A percentile compares a stretch with the other conserved stretches of the same genome.
Evolutionary conservation across 441 rosid genomes (phyloP).

Genomic region (Oxalis stricta): DNA sequence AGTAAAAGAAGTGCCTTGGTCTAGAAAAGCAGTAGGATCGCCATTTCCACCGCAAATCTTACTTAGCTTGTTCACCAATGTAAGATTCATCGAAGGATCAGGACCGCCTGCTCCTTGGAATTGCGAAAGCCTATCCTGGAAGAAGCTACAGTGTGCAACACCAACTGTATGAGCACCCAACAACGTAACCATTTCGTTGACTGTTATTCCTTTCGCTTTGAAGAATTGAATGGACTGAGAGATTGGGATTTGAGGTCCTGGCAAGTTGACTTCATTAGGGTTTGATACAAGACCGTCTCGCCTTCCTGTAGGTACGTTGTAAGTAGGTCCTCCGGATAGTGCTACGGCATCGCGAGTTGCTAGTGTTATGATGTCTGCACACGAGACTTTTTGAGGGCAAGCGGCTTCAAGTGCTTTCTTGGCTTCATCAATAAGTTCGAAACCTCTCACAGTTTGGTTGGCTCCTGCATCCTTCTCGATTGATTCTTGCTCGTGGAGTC

Average conservation of each 20-base stretch:
- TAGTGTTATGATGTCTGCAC: slow-evolving; percentile 46
- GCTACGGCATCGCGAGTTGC: slow-evolving; percentile 49
- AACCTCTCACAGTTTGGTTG: slow-evolving; percentile 43
- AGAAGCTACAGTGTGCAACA: slow-evolving; percentile 44
- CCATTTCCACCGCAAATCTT: slow-evolving; percentile 19
- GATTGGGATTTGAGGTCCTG: slow-evolving; percentile 30
- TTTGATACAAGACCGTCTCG: slow-evolving; percentile 43
- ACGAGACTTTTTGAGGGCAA: slow-evolving; percentile 52
- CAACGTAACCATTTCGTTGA: slow-evolving; percentile 48
- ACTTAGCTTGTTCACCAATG: slow-evolving; percentile 25
- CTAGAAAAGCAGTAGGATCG: slow-evolving; percentile 38
- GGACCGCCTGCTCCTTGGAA: slow-evolving; percentile 32
- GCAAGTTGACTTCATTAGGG: slow-evolving; percentile 25
- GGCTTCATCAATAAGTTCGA: slow-evolving; percentile 38
- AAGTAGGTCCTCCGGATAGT: slow-evolving; percentile 43
- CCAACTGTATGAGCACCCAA: slow-evolving; percentile 67
- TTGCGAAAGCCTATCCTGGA: slow-evolving; percentile 29
- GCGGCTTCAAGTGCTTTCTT: slow-evolving; percentile 34
- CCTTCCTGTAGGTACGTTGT: slow-evolving; percentile 40
- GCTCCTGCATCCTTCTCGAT: slow-evolving; percentile 42
- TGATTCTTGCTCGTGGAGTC: slow-evolving; percentile 24
- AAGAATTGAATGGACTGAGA: slow-evolving; percentile 27
- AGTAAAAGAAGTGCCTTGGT: slow-evolving; percentile 33
- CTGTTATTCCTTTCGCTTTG: slow-evolving; percentile 21
- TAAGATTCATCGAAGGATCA: slow-evolving; percentile 39